Base-by-base conservation (phyloP, 225 moss, liverwort and hornwort species). In the Physcomitrium patens region DNA sequence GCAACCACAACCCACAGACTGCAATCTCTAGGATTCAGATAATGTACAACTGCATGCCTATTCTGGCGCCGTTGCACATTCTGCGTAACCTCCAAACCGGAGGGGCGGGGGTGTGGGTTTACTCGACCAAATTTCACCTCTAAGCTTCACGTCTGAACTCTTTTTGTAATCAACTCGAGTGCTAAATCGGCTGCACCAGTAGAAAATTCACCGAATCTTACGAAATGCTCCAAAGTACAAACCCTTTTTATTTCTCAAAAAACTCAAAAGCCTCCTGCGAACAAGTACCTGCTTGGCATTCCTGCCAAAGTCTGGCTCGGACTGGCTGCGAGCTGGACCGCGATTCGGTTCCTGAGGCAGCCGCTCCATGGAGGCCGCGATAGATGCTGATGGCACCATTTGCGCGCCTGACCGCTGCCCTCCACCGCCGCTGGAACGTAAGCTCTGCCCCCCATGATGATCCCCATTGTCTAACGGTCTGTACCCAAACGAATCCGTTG, bases 271-370 rank as follows among this genome's bases (percentile, higher is more conserved):
- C 15, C 54, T 12, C 60, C 52, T 59, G 44, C 27, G 48, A 77
- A 31, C 52, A 15, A 11, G 19, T 79, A 96, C 96, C 96, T 94
- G 89, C 90, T 87, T 93, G 12, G 86, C 79, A 69, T 90, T 87
- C 79, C 85, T 80, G 72, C 95, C 91, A 78, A 99, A 99, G 79
- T 99, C 95, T 24, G 99, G 99, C 79, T 90, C 95, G 69, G 99
- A 99, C 45, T 87, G 90, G 75, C 95, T 99, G 73, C 95, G 84
- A 79, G 85, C 77, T 51, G 95, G 90, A 47, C 77, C 80, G 27
- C 90, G 88, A 65, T 79, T 86, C 64, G 85, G 59, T 67, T 88
- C 90, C 44, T 88, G 82, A 65, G 85, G 85, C 72, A 99, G 71
- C 65, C 94, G 92, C 80, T 95, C 91, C 80, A 94, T 80, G 44